Evolutionary conservation across 176 grass and related monocot genomes (phyloP).

Genomic region (Musa beccarii): DNA sequence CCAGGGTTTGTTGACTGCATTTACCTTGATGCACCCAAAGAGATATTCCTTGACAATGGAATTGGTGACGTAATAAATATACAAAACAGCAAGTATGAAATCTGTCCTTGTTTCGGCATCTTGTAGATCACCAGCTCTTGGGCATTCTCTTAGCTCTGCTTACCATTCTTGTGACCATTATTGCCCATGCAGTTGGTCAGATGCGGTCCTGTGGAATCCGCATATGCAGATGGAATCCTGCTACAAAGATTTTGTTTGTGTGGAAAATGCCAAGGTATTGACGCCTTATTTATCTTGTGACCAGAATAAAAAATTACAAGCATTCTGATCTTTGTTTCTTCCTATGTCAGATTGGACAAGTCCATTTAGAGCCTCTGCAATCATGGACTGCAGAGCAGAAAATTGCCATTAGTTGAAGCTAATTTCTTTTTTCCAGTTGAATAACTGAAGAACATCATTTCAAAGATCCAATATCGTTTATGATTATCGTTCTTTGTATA

Average conservation of each 20-base stretch:
- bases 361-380: slow-evolving; percentile 51
- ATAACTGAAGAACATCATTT: no score
- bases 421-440: no score
- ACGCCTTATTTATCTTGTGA: background rate
- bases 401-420: slow-evolving; percentile 28
- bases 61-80: slow-evolving; percentile 77
- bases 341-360: slow-evolving; percentile 43
- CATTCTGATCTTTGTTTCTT: slow-evolving; percentile 19
- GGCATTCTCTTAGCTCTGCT: background rate
- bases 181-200: slow-evolving; percentile 65
- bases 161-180: slow-evolving; percentile 7
- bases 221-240: slow-evolving; percentile 90
- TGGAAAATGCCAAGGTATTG: slow-evolving; percentile 88
- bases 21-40: slow-evolving; percentile 63
- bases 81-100: slow-evolving; percentile 57
- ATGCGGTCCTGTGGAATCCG: slow-evolving; percentile 96
- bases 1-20: slow-evolving; percentile 87
- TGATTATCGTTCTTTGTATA: no score
- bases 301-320: slow-evolving; percentile 14
- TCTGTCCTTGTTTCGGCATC: background rate
- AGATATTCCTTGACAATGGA: slow-evolving; percentile 75
- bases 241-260: slow-evolving; percentile 95
- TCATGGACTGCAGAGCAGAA: slow-evolving; percentile 69
- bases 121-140: background rate
- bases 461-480: no score